Evolutionary conservation across 164 flowering plant species (phyloP).

Genomic region (Nymphaea thermarum): DNA sequence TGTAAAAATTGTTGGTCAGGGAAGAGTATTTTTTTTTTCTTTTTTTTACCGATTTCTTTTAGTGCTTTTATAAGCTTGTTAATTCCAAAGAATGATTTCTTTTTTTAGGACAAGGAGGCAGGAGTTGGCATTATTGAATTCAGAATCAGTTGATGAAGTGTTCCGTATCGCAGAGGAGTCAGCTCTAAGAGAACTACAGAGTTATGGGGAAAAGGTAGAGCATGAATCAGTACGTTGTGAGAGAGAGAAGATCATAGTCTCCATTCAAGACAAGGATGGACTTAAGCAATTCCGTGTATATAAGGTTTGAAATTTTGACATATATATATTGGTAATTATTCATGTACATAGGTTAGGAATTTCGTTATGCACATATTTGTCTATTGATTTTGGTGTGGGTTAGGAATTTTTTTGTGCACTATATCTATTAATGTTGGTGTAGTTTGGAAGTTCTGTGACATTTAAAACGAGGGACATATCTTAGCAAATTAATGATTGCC

Average conservation of each 20-base stretch:
- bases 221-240: constrained; percentile 24
- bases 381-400: no score
- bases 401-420: no score
- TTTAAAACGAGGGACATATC: no score
- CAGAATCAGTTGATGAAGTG: constrained; percentile 43
- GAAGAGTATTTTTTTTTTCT: no score
- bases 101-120: constrained; percentile 53
- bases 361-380: no score
- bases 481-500: no score
- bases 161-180: constrained; percentile 48
- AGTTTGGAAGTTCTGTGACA: background rate
- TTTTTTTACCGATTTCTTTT: no score
- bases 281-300: constrained; percentile 53
- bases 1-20: no score
- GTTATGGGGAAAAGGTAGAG: constrained; percentile 16
- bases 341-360: no score
- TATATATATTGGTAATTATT: no score
- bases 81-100: background rate
- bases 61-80: background rate
- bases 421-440: background rate
- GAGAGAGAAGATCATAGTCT: constrained; percentile 56
- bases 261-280: constrained; percentile 70
- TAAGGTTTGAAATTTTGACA: constrained; percentile 29
- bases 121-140: constrained; percentile 51
- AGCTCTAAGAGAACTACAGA: constrained; percentile 21